A percentile compares a stretch with the other conserved stretches of the same genome.
These are phyloP conservation scores for Penicillium sp. DNA, from an alignment of 2,329 filamentous ascomycete species.

Conservation along the genomic window DNA sequence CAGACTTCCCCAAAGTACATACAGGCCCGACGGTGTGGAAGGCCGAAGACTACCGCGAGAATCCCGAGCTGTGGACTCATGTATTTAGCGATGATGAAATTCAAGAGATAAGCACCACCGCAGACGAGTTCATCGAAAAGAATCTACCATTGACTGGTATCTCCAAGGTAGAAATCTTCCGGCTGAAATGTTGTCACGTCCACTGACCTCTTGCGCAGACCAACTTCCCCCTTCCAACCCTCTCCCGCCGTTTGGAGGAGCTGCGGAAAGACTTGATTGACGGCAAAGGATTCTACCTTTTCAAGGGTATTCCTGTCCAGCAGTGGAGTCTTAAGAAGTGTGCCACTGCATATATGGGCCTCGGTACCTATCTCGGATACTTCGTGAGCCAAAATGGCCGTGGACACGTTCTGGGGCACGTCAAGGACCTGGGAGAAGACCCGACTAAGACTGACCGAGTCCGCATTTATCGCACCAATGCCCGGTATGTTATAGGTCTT, in stretches of 20 bases:
- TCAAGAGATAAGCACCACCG: conserved; percentile 60
- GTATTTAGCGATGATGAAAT: conserved; percentile 64
- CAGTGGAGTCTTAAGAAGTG: conserved; percentile 73
- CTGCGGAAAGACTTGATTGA: conserved; percentile 67
- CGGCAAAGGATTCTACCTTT: conserved; percentile 82
- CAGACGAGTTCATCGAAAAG: conserved; percentile 65
- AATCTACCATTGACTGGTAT: conserved; percentile 68
- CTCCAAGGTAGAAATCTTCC: conserved; percentile 45
- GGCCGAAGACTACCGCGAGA: conserved; percentile 58
- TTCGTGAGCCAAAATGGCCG: conserved; percentile 79
- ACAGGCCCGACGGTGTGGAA: conserved; percentile 69
- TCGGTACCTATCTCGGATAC: conserved; percentile 78
- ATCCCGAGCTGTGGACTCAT: conserved; percentile 69
- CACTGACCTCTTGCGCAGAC: conserved; percentile 27
- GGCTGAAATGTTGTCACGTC: not conserved
- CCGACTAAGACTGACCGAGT: conserved; percentile 75
- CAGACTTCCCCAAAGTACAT: conserved; percentile 66
- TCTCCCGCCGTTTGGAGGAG: conserved; percentile 52
- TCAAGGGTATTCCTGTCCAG: conserved; percentile 74
- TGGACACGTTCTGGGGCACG: conserved; percentile 80
- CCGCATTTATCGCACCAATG: conserved; percentile 82
- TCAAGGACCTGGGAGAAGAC: conserved; percentile 81
- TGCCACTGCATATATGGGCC: conserved; percentile 79
- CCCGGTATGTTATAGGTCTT: conserved; percentile 44
- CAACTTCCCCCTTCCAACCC: conserved; percentile 60